These are phyloP conservation scores for Ramalina intermedia DNA, from an alignment of 495 filamentous ascomycete genomes.

Conservation along the genomic window DNA sequence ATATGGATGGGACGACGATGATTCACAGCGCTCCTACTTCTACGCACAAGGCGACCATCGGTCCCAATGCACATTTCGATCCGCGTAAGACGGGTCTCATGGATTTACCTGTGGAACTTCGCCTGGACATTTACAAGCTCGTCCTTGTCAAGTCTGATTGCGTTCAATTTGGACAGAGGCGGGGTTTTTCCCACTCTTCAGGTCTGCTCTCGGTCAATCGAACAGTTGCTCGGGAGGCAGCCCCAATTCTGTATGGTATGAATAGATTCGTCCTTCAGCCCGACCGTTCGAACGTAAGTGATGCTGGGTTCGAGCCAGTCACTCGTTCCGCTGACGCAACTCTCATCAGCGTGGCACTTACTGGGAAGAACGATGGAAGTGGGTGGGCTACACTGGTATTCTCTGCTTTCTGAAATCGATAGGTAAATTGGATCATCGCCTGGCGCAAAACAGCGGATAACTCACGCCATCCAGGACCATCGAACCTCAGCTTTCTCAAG, in stretches of 20 bases:
- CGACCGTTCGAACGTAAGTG: not conserved
- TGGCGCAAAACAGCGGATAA: not conserved
- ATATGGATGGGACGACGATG: no score
- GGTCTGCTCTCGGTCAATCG: slow-evolving; percentile 23
- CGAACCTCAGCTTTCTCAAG: slow-evolving; percentile 5
- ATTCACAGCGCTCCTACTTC: no score
- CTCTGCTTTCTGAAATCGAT: slow-evolving; percentile 9
- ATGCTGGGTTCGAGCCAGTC: not conserved
- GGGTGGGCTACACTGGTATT: slow-evolving; percentile 7
- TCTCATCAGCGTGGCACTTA: not conserved
- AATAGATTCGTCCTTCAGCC: slow-evolving; percentile 21
- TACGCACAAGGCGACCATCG: no score
- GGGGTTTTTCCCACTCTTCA: slow-evolving; percentile 18
- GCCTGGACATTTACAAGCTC: slow-evolving; percentile 22
- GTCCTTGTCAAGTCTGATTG: slow-evolving; percentile 14
- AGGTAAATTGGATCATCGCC: not conserved
- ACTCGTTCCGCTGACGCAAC: slow-evolving; percentile 1
- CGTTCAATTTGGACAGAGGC: slow-evolving; percentile 12
- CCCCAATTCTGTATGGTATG: slow-evolving; percentile 22
- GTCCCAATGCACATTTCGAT: slow-evolving; percentile 2
- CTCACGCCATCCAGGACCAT: not conserved
- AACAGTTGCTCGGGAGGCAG: slow-evolving; percentile 19
- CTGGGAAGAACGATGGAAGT: slow-evolving; percentile 4
- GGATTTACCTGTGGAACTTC: slow-evolving; percentile 23
- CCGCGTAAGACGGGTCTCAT: slow-evolving; percentile 17